Base-by-base conservation (phyloP, 164 flowering plant species). In the Stephania japonica region DNA sequence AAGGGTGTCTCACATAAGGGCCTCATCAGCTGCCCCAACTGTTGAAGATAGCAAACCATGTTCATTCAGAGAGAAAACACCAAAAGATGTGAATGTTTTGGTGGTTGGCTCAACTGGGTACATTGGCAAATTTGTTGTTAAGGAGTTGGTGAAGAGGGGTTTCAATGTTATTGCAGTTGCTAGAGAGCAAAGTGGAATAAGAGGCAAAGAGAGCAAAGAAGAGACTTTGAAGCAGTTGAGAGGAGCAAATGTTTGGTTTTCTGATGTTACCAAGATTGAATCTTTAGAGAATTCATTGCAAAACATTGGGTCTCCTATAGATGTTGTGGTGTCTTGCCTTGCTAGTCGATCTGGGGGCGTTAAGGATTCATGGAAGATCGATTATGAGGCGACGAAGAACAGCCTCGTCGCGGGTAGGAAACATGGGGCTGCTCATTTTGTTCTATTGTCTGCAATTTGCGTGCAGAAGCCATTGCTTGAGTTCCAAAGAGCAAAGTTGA, bases 61-160 rank as follows among this genome's bases (percentile, higher is more conserved):
- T 70, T 82, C 92, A 27, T 91, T 89, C 83, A 85, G 92, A 67
- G 71, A 47, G 83, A 89, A 86, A 76, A 81, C 70, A 65, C 90
- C 97, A 4, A 81, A 86, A 75, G 91, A 91, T 42, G 81, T 90
- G 65, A 93, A 88, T 73, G 83, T 93, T 70, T 73, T 91, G 74
- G 94, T 93, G 21, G 98, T 90, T 77, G 98, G 98, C 59, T 87
- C 97, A 61, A 91, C 98, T 78, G 98, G 97, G 75, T 94, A 94
- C 71, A 92, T 92, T 68, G 98, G 98, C 6, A 92, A 86, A 69
- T 94, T 90, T 78, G 97, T 90, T 2, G 97, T 86, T 14, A 86
- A 83, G 63, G 97, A 91, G 81, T 71, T 94, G 69, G 80, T 92
- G 62, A 80, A 77, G 9, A 83, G 97, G 67, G 95, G 94, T 44